Base-by-base conservation (phyloP, 2,329 filamentous ascomycete species). In the Fusarium sp. region DNA sequence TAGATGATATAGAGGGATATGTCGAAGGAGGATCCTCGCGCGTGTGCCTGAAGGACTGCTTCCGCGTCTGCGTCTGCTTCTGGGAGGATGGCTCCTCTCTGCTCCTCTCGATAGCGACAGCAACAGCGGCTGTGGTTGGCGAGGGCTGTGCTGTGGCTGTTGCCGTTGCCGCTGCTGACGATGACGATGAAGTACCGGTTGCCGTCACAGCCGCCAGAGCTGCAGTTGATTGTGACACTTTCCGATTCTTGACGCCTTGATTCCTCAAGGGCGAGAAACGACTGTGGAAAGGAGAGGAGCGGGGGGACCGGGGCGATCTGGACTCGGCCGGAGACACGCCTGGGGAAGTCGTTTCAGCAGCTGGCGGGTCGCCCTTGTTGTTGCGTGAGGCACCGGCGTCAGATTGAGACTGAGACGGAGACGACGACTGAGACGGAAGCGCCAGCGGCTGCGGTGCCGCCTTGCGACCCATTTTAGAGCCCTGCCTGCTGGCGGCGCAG, bases 361-460 rank as follows among this genome's bases (percentile, higher is more conserved):
- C 76, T 60, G 73, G 75, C 74, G 78, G 75, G 75, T 79, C 78
- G 69, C 78, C 78, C 68, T 78, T 77, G 69, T 78, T 77, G 69
- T 72, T 70, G 71, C 71, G 75, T 74, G 82, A 81, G 76, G 79
- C 81, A 74, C 81, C 76, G 73, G 82, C 76, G 73, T 84, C 84
- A 78, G 85, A 83, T 82, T 75, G 71, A 65, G 59, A 72, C 54
- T 75, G 71, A 63, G 62, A 31, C 65, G 68, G 69, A 69, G 60
- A 64, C 60, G 66, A 69, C 58, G 61, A 75, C 69, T 75, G 73
- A 75, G 72, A 75, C 69, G 73, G 57, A 68, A 90, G 84, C 80
- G 86, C 83, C 83, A 90, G 86, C 83, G 89, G 88, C 84, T 90
- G 86, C 76, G 88, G 89, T 82, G 86, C 87, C 79, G 86, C 83